Base-by-base conservation (phyloP, 1,284 basidiomycete genomes). In the Leccinum fallax region DNA sequence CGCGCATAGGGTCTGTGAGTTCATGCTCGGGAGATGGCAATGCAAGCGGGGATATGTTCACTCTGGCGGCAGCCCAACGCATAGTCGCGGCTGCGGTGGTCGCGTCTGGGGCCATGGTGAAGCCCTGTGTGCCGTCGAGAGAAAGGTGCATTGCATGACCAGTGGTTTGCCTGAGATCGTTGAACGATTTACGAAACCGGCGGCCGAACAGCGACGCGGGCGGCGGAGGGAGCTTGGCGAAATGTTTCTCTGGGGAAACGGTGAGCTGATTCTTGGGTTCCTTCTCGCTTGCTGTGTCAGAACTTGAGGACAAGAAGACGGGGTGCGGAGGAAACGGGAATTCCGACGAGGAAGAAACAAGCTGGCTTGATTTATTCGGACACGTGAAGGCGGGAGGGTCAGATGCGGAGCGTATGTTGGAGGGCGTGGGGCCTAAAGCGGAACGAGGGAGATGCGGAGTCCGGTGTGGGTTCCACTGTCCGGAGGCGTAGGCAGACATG, bases 11-110 rank as follows among this genome's bases (percentile, higher is more conserved):
- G 73, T 95, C 93, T 7, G 88, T 87, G 32, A 95, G 81, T 70
- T 95, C 93, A 67, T 91, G 87, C 71, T 95, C 94, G 0, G 94
- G 94, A 34, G 90, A 93, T 2, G 94, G 94, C 1, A 95, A 80
- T 0, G 90, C 87, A 11, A 95, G 80, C 1, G 94, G 94, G 2
- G 90, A 86, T 57, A 92, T 84, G 64, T 88, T 85, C 13, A 90
- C 86, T 57, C 87, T 81, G 15, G 88, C 83, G 5, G 84, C 90
- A 19, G 93, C 93, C 84, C 89, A 89, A 26, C 94, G 89, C 74
- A 95, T 88, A 0, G 93, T 90, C 0, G 93, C 93, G 0, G 92
- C 93, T 0, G 90, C 83, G 0, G 92, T 84, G 16, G 85, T 83
- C 7, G 84, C 77, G 48, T 90, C 87, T 2, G 83, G 71, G 59